A percentile compares a stretch with the other conserved stretches of the same genome.
These are phyloP conservation scores for Coniochaeta ligniaria DNA, from an alignment of 2,329 filamentous ascomycete species.

Conservation along the genomic window DNA sequence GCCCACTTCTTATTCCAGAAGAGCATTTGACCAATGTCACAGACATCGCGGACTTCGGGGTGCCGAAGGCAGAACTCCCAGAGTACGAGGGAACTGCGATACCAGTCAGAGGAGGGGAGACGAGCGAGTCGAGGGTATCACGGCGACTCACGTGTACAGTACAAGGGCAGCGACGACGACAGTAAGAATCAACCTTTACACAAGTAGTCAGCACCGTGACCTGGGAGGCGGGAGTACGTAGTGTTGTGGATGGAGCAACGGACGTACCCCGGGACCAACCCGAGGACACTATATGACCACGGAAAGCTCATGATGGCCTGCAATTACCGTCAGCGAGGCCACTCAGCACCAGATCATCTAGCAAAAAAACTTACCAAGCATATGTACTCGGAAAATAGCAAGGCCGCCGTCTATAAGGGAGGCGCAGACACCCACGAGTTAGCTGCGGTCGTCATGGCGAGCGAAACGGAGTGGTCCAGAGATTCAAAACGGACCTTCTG, in stretches of 20 bases:
- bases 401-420: conserved; percentile 60
- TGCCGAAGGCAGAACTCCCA: conserved; percentile 90
- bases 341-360: neutral
- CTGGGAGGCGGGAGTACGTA: neutral
- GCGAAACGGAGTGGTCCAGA: neutral
- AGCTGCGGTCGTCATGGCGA: neutral
- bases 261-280: conserved; percentile 66
- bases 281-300: conserved; percentile 83
- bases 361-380: conserved; percentile 49
- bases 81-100: conserved; percentile 24
- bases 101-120: conserved; percentile 8
- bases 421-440: neutral
- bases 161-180: conserved; percentile 70
- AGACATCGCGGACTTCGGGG: conserved; percentile 86
- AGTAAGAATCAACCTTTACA: conserved; percentile 62
- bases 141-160: conserved; percentile 67
- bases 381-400: conserved; percentile 94
- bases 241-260: conserved; percentile 2
- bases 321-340: neutral
- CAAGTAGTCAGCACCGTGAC: conserved; percentile 10
- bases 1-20: conserved; percentile 78
- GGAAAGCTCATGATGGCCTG: conserved; percentile 87
- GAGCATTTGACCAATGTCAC: conserved; percentile 91
- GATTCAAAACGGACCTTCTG: conserved; percentile 54
- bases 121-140: conserved; percentile 44